Evolutionary conservation across 352 stramenopile species (phyloP).

Genomic region (Phytopythium chamaehyphon): DNA sequence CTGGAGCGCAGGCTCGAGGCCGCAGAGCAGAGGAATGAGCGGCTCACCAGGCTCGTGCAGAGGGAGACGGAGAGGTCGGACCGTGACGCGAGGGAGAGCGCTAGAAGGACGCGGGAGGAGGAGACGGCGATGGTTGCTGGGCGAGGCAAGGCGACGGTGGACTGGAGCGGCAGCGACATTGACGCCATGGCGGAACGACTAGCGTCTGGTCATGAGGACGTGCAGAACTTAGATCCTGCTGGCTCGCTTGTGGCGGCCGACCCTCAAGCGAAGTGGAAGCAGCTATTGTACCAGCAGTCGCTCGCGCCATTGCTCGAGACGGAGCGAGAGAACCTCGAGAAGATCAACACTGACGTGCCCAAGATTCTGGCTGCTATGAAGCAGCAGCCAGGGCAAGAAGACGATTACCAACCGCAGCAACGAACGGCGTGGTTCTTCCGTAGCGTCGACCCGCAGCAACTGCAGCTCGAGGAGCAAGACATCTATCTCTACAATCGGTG

Average conservation of each 20-base stretch:
- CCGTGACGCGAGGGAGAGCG: not conserved
- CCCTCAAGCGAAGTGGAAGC: constrained; percentile 4
- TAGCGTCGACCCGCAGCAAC: constrained; percentile 18
- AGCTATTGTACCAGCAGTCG: constrained; percentile 31
- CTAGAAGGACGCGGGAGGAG: not conserved
- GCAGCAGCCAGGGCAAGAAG: not conserved
- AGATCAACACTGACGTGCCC: constrained; percentile 16
- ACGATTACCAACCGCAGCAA: not conserved
- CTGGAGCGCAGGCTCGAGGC: constrained; percentile 25
- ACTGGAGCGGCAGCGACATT: not conserved
- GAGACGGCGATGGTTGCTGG: not conserved
- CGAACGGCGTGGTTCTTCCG: constrained; percentile 27
- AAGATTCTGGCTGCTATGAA: constrained; percentile 6
- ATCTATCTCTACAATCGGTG: constrained; percentile 41
- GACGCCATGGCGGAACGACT: constrained; percentile 5
- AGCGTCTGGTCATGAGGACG: not conserved
- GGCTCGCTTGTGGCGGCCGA: not conserved
- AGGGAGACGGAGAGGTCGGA: constrained; percentile 7
- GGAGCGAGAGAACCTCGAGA: constrained; percentile 19
- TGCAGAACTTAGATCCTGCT: too few relatives aligned
- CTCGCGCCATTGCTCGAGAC: constrained; percentile 11
- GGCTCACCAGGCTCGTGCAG: constrained; percentile 23
- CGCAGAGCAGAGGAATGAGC: constrained; percentile 20
- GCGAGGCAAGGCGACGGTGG: not conserved
- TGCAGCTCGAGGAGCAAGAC: constrained; percentile 35